Evolutionary conservation across 768 basidiomycete species (phyloP), one percentile per base, ranked within the genome.

Genomic region (Sarcodon sp.): DNA sequence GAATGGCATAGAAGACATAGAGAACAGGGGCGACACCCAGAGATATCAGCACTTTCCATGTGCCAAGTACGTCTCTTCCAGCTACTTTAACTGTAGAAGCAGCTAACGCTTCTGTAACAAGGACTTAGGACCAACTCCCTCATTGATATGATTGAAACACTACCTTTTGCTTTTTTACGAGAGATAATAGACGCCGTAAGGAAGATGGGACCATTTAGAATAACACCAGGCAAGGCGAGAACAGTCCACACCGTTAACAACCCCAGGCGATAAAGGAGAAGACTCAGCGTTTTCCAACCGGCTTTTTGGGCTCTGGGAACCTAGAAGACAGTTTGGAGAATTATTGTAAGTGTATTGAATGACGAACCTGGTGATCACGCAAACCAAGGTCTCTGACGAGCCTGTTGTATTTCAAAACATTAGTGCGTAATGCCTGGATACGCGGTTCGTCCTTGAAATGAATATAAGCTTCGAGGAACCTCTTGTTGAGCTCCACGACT

Each of bases 21-120:
- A 97, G 66, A 6, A 93, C 68, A 8, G 94, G 94, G 4, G 90
- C 84, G 36, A 87, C 70, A n/a, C 83, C 94, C 48, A 97, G 69
- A 3, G 90, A 92, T 48, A 98, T 90, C 32, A 98, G 74, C 33
- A 98, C 80, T 63, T 98, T 98, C 94, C 94, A 98, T 4, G 92
- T 92, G 0, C 90, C 92, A 13, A 98, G 70, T n/a, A 97, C 94
- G 57, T 98, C 94, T 36, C 88, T 77, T n/a, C 83, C 94, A 15
- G 88, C 88, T 46, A 98, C 80, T 66, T 98, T 98, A 61, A 98
- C 94, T 4, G 78, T 79, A 7, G 93, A 97, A 2, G 86, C 91
- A 32, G 94, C 94, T 50, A 98, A 81, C 6, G 94, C 94, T 76
- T 92, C 93, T 96, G 63, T 6, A 15, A 32, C 36, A 35, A 38